Evolutionary conservation across 768 basidiomycete genomes (phyloP).

Genomic region (Heimioporus sp.): DNA sequence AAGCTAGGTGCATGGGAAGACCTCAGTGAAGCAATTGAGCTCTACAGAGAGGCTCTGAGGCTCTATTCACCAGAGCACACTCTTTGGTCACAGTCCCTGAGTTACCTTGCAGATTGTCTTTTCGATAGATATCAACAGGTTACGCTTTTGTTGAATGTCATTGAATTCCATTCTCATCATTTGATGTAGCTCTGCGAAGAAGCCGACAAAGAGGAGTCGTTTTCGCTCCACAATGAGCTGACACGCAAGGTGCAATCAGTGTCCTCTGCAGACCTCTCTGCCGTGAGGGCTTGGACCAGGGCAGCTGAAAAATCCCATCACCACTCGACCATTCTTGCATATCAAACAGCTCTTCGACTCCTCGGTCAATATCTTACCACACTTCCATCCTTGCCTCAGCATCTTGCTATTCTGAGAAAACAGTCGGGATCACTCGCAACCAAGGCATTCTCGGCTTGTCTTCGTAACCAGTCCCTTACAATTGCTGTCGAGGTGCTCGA

Average conservation of each 20-base stretch:
- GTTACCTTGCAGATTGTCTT: no score
- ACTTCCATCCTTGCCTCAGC: not conserved
- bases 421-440: not conserved
- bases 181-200: not conserved
- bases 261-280: not conserved
- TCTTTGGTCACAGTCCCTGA: no score
- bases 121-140: no score
- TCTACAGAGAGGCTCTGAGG: no score
- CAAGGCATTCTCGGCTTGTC: constrained; percentile 10
- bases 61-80: no score
- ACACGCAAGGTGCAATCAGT: not conserved
- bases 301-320: constrained; percentile 1
- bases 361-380: constrained; percentile 1
- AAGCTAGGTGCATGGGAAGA: no score
- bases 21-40: no score
- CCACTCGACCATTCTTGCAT: not conserved
- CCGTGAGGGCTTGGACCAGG: not conserved
- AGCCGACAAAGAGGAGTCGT: not conserved
- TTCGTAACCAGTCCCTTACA: constrained; percentile 6
- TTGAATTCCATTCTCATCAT: no score
- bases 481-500: not conserved
- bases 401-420: not conserved
- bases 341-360: not conserved
- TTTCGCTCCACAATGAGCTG: not conserved
- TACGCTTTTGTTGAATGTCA: no score